Evolutionary conservation across 2,329 filamentous ascomycete genomes (phyloP).

Genomic region (Xylaria sp.): DNA sequence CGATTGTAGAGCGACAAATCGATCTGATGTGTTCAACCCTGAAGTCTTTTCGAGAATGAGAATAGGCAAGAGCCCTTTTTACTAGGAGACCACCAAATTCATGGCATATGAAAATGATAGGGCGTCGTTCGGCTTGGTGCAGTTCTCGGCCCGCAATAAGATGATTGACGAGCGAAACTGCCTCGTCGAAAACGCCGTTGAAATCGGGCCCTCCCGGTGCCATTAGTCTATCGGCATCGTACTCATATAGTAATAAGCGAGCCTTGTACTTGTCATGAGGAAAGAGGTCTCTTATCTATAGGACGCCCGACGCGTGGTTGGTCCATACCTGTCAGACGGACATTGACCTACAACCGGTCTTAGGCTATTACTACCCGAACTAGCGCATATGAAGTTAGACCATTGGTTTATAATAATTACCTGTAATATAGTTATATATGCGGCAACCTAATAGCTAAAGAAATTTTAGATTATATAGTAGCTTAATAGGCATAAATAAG

Average conservation of each 20-base stretch:
- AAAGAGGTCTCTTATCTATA: conserved; percentile 29
- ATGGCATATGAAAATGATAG: conserved; percentile 28
- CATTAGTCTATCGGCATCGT: conserved; percentile 24
- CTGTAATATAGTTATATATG: too few species aligned
- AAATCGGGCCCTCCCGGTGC: conserved; percentile 19
- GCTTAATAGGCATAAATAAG: too few species aligned
- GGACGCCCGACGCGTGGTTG: neutral
- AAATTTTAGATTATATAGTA: too few species aligned
- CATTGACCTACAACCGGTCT: too few species aligned
- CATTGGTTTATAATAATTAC: too few species aligned
- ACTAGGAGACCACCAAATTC: conserved; percentile 29
- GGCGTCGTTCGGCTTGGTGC: conserved; percentile 12
- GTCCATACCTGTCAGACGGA: too few species aligned
- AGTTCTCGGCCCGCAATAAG: conserved; percentile 20
- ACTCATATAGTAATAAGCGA: conserved; percentile 29
- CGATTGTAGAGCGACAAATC: conserved; percentile 25
- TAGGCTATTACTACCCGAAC: too few species aligned
- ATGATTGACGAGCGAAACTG: conserved; percentile 24
- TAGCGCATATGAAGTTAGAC: too few species aligned
- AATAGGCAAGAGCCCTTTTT: conserved; percentile 28
- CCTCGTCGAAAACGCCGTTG: conserved; percentile 25
- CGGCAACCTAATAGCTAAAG: too few species aligned
- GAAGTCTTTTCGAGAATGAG: conserved; percentile 19
- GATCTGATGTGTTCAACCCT: conserved; percentile 30
- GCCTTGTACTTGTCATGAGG: conserved; percentile 19